A percentile compares a stretch with the other conserved stretches of the same genome.
Evolutionary conservation across 257 asterid genomes (phyloP).

Genomic region (Primulina huaijiensis): DNA sequence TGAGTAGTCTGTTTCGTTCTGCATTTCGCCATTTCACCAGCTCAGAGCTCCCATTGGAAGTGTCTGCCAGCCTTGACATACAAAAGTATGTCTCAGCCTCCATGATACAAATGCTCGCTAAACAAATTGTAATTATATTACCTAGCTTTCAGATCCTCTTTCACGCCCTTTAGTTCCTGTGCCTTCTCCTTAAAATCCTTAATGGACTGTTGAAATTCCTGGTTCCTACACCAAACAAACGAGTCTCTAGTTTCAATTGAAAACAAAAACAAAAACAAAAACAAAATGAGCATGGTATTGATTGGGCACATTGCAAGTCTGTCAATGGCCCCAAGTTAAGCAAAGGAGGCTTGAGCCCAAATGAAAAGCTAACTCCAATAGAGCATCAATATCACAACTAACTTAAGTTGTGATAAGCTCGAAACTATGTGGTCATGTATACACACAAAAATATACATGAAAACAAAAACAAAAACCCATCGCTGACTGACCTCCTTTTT

Average conservation of each 20-base stretch:
- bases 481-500: neutral
- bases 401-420: neutral
- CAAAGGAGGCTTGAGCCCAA: neutral
- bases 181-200: constrained; percentile 81
- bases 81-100: constrained; percentile 96
- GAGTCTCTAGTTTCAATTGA: neutral
- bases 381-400: neutral
- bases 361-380: too few species aligned
- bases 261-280: too few species aligned
- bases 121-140: constrained; percentile 29
- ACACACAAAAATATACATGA: too few species aligned
- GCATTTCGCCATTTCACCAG: constrained; percentile 95
- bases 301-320: neutral
- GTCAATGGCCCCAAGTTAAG: neutral
- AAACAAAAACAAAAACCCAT: neutral
- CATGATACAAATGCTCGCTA: constrained; percentile 23
- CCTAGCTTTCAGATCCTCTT: constrained; percentile 82
- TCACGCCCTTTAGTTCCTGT: constrained; percentile 63
- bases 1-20: constrained; percentile 96
- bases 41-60: constrained; percentile 81
- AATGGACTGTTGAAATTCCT: constrained; percentile 62
- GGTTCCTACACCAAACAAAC: constrained; percentile 47
- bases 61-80: constrained; percentile 99
- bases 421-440: neutral
- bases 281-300: neutral